phyloP scores from a whole-genome alignment of 768 basidiomycete genomes.

The Exidia glandulosa region DNA sequence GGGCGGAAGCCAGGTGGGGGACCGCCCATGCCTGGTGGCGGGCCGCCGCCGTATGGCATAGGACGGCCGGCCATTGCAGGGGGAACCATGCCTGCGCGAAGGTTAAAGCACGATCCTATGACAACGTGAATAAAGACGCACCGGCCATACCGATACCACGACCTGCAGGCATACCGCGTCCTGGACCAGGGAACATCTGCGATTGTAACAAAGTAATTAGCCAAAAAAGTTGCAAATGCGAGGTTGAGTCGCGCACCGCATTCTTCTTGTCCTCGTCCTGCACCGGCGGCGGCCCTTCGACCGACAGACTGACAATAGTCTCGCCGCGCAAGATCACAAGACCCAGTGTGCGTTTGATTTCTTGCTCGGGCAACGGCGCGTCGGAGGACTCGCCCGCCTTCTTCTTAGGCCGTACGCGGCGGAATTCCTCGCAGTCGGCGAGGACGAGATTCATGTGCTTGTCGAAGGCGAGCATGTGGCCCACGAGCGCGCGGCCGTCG shows the following conservation, averaged over 20 bases:
- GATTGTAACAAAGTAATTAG: slow-evolving; percentile 8
- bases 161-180: slow-evolving; percentile 91
- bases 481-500: slow-evolving; percentile 91
- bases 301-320: slow-evolving; percentile 87
- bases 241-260: slow-evolving; percentile 35
- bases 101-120: too few relatives aligned
- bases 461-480: slow-evolving; percentile 99
- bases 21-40: slow-evolving; percentile 10
- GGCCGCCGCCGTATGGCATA: slow-evolving; percentile 26
- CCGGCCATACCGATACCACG: slow-evolving; percentile 66
- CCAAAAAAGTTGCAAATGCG: slow-evolving; percentile 1
- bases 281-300: slow-evolving; percentile 90
- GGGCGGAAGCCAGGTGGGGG: slow-evolving; percentile 6
- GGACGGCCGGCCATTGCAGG: slow-evolving; percentile 12
- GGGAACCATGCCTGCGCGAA: neutral
- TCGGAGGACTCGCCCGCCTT: slow-evolving; percentile 61
- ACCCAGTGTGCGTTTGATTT: slow-evolving; percentile 94
- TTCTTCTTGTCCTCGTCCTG: slow-evolving; percentile 85
- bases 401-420: slow-evolving; percentile 86
- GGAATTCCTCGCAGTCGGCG: slow-evolving; percentile 96
- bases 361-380: slow-evolving; percentile 61
- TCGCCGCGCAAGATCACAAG: slow-evolving; percentile 94
- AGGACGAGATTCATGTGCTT: slow-evolving; percentile 99
- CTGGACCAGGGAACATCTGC: slow-evolving; percentile 80
- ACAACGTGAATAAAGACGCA: neutral